phyloP scores from a whole-genome alignment of 768 basidiomycete genomes.

The Albatrellus ellisii region DNA sequence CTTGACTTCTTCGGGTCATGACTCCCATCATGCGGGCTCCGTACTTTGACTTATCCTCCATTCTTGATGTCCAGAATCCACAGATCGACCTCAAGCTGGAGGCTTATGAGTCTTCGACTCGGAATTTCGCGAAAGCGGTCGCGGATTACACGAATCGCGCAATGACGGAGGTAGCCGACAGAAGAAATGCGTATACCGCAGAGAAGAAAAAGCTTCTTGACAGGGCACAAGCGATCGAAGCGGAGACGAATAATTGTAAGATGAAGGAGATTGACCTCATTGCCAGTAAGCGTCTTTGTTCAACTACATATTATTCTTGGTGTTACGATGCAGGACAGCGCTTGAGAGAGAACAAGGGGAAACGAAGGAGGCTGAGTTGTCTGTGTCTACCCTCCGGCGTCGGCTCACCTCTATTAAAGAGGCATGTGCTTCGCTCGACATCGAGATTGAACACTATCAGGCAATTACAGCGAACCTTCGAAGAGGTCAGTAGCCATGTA shows the following conservation, averaged over 20 bases:
- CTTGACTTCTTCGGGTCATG: background rate
- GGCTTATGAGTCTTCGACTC: slow-evolving; percentile 50
- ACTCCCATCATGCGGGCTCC: background rate
- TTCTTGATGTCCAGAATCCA: slow-evolving; percentile 40
- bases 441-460: slow-evolving; percentile 63
- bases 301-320: background rate
- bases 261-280: slow-evolving; percentile 69
- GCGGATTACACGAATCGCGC: slow-evolving; percentile 61
- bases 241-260: slow-evolving; percentile 65
- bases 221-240: slow-evolving; percentile 45
- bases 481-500: slow-evolving; percentile 32
- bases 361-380: slow-evolving; percentile 52
- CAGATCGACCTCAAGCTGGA: slow-evolving; percentile 51
- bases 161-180: slow-evolving; percentile 53
- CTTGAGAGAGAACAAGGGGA: slow-evolving; percentile 63
- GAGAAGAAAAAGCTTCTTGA: slow-evolving; percentile 55
- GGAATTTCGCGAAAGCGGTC: slow-evolving; percentile 62
- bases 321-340: slow-evolving; percentile 23
- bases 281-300: slow-evolving; percentile 36
- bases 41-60: slow-evolving; percentile 43
- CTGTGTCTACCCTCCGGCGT: slow-evolving; percentile 44
- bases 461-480: slow-evolving; percentile 45
- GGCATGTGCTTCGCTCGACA: slow-evolving; percentile 40
- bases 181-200: slow-evolving; percentile 43
- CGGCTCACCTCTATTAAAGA: slow-evolving; percentile 56